Base-by-base conservation (phyloP, 1,139 yeast genomes). In the Yamadazyma triangularis region DNA sequence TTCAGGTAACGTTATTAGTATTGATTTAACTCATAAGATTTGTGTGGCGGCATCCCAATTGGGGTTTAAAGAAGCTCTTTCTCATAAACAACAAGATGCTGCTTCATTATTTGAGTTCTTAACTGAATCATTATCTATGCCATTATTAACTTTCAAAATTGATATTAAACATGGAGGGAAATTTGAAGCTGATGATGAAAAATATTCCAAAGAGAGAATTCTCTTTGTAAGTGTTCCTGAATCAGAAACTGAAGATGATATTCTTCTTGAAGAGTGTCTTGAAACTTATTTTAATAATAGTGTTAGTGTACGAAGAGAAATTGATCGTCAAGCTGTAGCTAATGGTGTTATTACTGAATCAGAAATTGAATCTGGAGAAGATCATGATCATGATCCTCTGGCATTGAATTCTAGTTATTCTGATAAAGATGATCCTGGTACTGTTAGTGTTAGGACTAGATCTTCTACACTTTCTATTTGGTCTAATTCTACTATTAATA, bases 151-250 rank as follows among this genome's bases (percentile, higher is more conserved):
- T 1, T 73, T 84, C 40, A 78, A 77, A 44, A 73, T 84, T 25
- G 91, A 83, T 48, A 83, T 84, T 32, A 79, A 82, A 33, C 94
- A 84, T 49, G 82, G 81, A 2, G 94, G 93, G 3, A 79, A 77
- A 47, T 71, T 69, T 42, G 77, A 62, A 35, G 70, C 71, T 29
- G 72, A 73, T 30, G 91, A 84, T 52, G 73, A 79, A 47, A 77
- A 80, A 49, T 65, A 75, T 37, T 72, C 83, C 24, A 77, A 79
- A 42, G 93, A 83, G 50, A 65, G 89, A 31, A 71, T 82, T 37
- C 57, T 83, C 28, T 72, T 79, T 46, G 81, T 83, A 2, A 79
- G 87, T 22, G 67, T 83, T 3, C 89, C 89, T 0, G 80, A 50
- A 15, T 10, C 24, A 5, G 34, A 24, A 8, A 29, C 34, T 4